Evolutionary conservation across 495 filamentous ascomycete genomes (phyloP), one percentile per base, ranked within the genome.

Genomic region (Lophiostoma macrostomum): DNA sequence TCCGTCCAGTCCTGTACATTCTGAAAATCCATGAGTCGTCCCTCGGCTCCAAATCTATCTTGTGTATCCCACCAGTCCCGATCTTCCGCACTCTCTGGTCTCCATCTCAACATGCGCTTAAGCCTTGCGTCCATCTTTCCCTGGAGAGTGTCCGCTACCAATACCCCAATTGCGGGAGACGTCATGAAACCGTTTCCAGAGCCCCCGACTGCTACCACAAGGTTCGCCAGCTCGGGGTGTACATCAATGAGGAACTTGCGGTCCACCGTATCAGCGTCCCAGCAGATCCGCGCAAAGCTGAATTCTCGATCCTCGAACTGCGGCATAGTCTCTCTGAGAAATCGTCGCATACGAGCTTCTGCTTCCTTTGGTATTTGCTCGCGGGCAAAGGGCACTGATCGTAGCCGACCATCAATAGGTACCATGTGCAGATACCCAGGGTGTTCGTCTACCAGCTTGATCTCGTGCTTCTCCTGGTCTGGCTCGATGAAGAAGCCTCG

Each of bases 401-500:
- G 60, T 16, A 55, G 52, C 42, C 69, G 67, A 0, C 44, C 63
- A 0, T 50, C 27, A 0, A 68, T 44, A 27, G 67, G 60, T 64
- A 3, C 63, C 7, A 71, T 74, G 41, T 80, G 79, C 53, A 67
- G 72, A 53, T 81, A 81, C 11, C 78, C 78, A 0, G 76, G 76
- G 36, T 80, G 77, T 50, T 81, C 77, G 49, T 80, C 78, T 58
- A 75, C 78, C 42, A 81, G 73, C 60, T 81, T 81, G 0, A 81
- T 61, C 53, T 80, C 72, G 12, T 71, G 63, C 0, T 71, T 75
- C 19, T 76, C 75, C 23, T 66, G 69, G 50, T 77, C 74, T 2
- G 78, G 76, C 46, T 80, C 77, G 67, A 80, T 78, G 59, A 80
- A 80, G 58, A 80, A 80, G 0, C 77, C 78, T 41, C 69, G 69